Evolutionary conservation across 2,329 filamentous ascomycete genomes (phyloP).

Genomic region (Podosphaera leucotricha): DNA sequence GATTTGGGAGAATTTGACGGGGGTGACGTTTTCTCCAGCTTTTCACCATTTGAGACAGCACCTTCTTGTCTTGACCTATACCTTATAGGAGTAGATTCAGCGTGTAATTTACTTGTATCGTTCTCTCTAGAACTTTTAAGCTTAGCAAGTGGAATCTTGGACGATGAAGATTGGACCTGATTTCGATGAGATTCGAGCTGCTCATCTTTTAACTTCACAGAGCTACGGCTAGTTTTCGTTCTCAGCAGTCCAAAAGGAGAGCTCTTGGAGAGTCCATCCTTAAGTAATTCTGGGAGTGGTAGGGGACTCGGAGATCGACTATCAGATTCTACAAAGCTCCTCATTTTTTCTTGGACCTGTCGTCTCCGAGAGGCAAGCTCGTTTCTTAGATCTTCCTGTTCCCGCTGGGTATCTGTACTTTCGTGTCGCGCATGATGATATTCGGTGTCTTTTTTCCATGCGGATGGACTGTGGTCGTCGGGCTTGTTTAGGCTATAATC

Average conservation of each 20-base stretch:
- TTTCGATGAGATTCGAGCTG: too few relatives aligned
- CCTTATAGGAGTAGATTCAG: too few relatives aligned
- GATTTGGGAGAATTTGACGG: too few relatives aligned
- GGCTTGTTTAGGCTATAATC: neutral
- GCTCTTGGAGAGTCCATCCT: constrained; percentile 16
- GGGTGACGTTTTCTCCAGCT: too few relatives aligned
- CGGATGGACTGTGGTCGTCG: neutral
- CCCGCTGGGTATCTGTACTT: constrained; percentile 27
- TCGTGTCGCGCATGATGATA: constrained; percentile 21
- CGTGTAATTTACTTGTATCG: too few relatives aligned
- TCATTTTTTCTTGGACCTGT: constrained; percentile 49
- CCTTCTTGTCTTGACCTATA: too few relatives aligned
- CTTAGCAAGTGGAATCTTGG: too few relatives aligned
- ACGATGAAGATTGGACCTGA: too few relatives aligned
- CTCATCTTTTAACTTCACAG: constrained; percentile 27
- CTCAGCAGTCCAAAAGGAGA: constrained; percentile 41
- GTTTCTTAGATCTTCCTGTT: constrained; percentile 47
- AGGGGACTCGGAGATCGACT: constrained; percentile 17
- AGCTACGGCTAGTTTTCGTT: constrained; percentile 43
- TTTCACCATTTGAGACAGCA: too few relatives aligned
- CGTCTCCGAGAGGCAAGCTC: constrained; percentile 48
- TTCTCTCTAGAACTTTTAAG: too few relatives aligned
- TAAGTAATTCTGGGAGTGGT: constrained; percentile 14
- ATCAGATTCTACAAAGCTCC: constrained; percentile 42
- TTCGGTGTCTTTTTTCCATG: constrained; percentile 11